Percentiles rank a stretch among this genome's conserved stretches.
Evolutionary conservation across 2,329 filamentous ascomycete genomes (phyloP).

Genomic region (Scedosporium dehoogii): DNA sequence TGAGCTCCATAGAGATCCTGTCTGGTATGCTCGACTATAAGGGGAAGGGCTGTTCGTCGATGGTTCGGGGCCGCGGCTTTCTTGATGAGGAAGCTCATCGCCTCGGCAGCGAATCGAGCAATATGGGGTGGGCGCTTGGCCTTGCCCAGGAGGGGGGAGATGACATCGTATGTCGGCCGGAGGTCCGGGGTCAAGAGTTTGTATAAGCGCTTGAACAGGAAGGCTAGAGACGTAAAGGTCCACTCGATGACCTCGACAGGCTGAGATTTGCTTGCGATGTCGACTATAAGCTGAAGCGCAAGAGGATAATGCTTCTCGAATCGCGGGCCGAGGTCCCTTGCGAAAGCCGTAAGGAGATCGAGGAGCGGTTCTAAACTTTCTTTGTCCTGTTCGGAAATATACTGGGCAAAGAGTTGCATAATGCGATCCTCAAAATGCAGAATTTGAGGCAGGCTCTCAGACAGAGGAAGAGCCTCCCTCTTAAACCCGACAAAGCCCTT

Average conservation of each 20-base stretch:
- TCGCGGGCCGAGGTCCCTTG: slow-evolving; percentile 77
- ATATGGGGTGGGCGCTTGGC: slow-evolving; percentile 76
- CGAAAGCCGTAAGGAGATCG: slow-evolving; percentile 82
- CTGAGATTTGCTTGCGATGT: slow-evolving; percentile 65
- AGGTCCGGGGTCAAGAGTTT: slow-evolving; percentile 78
- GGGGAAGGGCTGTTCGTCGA: slow-evolving; percentile 60
- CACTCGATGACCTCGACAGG: slow-evolving; percentile 91
- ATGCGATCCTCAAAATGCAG: slow-evolving; percentile 84
- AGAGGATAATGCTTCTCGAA: slow-evolving; percentile 84
- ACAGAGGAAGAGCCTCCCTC: slow-evolving; percentile 63
- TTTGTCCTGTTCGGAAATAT: slow-evolving; percentile 68
- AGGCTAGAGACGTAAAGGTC: slow-evolving; percentile 89
- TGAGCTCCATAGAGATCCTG: slow-evolving; percentile 50
- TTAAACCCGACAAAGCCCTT: slow-evolving; percentile 70
- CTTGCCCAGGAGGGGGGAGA: slow-evolving; percentile 77
- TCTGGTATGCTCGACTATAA: slow-evolving; percentile 63
- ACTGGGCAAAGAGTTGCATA: slow-evolving; percentile 63
- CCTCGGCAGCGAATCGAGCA: slow-evolving; percentile 85
- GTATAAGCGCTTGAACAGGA: slow-evolving; percentile 94
- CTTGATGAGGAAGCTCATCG: slow-evolving; percentile 84
- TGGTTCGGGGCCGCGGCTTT: slow-evolving; percentile 75
- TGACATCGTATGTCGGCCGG: slow-evolving; percentile 70
- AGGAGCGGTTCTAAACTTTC: slow-evolving; percentile 78
- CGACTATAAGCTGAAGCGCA: slow-evolving; percentile 64
- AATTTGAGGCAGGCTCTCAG: slow-evolving; percentile 85